A percentile compares a stretch with the other conserved stretches of the same genome.
phyloP scores from a whole-genome alignment of 352 stramenopile genomes.

The Phytophthora pinifolia region DNA sequence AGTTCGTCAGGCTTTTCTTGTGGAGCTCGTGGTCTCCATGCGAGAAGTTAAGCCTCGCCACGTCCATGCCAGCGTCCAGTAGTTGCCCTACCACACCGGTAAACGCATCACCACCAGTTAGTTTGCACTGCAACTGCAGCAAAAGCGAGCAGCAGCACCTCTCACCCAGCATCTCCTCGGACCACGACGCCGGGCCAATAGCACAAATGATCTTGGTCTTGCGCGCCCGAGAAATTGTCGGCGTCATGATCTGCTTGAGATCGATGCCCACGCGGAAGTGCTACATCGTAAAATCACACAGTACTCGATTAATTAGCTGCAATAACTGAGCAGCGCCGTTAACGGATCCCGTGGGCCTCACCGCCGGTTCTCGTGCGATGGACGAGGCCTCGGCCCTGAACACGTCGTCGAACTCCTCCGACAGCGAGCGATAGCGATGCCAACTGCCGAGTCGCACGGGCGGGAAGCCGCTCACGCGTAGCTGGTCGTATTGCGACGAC shows the following conservation, averaged over 20 bases:
- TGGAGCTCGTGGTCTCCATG: constrained; percentile 97
- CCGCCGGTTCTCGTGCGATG: constrained; percentile 36
- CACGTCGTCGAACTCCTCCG: constrained; percentile 56
- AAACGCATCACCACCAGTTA: constrained; percentile 5
- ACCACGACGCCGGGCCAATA: constrained; percentile 97
- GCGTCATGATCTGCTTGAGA: constrained; percentile 69
- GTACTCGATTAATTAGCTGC: constrained; percentile 5
- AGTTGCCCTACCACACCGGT: constrained; percentile 44
- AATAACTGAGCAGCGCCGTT: constrained; percentile 12
- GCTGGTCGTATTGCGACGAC: constrained; percentile 32
- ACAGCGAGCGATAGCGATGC: constrained; percentile 60
- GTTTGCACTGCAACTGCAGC: background rate
- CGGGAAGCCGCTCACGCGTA: constrained; percentile 48
- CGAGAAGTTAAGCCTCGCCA: constrained; percentile 99
- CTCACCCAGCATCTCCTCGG: constrained; percentile 93
- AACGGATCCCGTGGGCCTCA: constrained; percentile 21
- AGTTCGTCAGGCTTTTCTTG: constrained; percentile 87
- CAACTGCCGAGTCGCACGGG: constrained; percentile 67
- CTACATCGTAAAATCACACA: constrained; percentile 23
- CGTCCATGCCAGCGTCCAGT: constrained; percentile 93
- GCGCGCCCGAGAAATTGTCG: constrained; percentile 50
- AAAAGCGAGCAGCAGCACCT: background rate
- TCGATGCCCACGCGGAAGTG: constrained; percentile 72
- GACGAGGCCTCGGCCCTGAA: constrained; percentile 41
- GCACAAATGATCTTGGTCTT: constrained; percentile 99